A percentile compares a stretch with the other conserved stretches of the same genome.
phyloP scores from a whole-genome alignment of 306 rosid species.

The Dalbergia cochinchinensis region DNA sequence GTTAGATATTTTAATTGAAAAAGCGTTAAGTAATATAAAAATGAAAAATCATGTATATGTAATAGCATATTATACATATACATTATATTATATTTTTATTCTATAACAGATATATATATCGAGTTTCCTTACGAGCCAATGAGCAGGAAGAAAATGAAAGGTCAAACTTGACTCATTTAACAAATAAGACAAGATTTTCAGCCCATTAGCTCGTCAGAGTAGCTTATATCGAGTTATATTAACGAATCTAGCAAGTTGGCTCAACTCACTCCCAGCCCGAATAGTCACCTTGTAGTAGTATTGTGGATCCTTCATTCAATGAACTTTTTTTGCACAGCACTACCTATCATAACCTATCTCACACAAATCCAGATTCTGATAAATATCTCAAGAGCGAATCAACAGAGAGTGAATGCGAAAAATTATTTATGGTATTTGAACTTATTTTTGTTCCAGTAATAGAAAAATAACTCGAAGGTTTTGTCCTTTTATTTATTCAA shows the following conservation, averaged over 20 bases:
- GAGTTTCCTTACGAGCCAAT: too few species aligned
- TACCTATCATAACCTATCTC: neutral
- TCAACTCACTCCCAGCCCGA: neutral
- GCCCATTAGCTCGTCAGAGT: neutral
- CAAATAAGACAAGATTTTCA: neutral
- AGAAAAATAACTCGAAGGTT: neutral
- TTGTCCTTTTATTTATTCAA: neutral
- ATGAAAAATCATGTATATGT: too few species aligned
- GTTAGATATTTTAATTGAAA: too few species aligned
- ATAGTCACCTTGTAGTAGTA: neutral
- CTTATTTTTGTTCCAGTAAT: neutral
- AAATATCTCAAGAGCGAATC: neutral
- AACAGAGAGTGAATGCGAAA: neutral
- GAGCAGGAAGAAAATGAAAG: neutral
- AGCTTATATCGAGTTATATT: neutral
- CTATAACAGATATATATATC: too few species aligned
- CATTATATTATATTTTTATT: too few species aligned
- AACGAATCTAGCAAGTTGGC: neutral
- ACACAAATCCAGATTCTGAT: neutral
- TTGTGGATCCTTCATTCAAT: neutral
- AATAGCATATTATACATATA: too few species aligned
- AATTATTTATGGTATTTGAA: neutral
- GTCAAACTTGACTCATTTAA: neutral
- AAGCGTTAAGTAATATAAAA: too few species aligned
- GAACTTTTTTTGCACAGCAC: conserved; percentile 1